Percentiles rank a stretch among this genome's conserved stretches.
Evolutionary conservation across 331 rosid genomes (phyloP).

Genomic region (Cydonia oblonga): DNA sequence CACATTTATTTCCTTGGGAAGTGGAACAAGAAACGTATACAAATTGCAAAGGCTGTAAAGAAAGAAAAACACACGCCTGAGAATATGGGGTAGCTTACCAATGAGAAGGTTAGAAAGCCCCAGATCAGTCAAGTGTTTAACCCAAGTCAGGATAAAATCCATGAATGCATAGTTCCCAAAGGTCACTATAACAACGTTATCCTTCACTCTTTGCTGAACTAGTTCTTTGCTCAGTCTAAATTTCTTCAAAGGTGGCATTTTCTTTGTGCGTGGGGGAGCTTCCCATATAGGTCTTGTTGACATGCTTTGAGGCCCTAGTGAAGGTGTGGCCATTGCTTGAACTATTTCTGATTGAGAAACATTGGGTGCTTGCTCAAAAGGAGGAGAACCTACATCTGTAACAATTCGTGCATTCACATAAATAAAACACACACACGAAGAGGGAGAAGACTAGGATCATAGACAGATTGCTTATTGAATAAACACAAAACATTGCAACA

Average conservation of each 20-base stretch:
- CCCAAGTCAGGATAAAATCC: constrained; percentile 95
- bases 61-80: neutral
- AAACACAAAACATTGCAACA: neutral
- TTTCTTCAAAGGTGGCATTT: constrained; percentile 53
- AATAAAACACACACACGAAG: neutral
- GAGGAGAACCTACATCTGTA: constrained; percentile 26
- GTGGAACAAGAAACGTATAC: neutral
- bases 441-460: neutral
- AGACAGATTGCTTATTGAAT: neutral
- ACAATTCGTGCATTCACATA: constrained; percentile 10
- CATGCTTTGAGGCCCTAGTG: constrained; percentile 16
- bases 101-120: constrained; percentile 74
- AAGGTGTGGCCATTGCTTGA: constrained; percentile 11
- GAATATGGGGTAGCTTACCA: constrained; percentile 41
- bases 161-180: constrained; percentile 95
- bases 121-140: constrained; percentile 67
- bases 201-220: constrained; percentile 67
- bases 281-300: constrained; percentile 38
- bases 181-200: constrained; percentile 69
- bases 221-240: constrained; percentile 63
- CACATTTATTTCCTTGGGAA: neutral
- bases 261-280: constrained; percentile 35
- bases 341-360: constrained; percentile 21
- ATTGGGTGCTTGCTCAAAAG: constrained; percentile 24
- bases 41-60: neutral